Base-by-base conservation (phyloP, 805 yeast genomes). In the Schwanniomyces vanrijiae region DNA sequence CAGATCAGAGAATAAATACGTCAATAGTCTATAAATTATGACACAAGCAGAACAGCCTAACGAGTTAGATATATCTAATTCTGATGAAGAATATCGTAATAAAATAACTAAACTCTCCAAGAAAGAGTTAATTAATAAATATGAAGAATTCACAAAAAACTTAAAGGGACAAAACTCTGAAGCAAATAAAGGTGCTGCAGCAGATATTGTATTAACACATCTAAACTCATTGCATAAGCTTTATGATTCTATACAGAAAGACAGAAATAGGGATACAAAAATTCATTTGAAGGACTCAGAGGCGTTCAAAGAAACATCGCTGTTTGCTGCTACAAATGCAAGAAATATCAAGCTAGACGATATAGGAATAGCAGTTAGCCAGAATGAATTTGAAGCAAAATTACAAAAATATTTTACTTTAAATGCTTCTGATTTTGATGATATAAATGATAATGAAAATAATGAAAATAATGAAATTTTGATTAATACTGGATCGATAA, bases 241-340 rank as follows among this genome's bases (percentile, higher is more conserved):
- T 16, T 84, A 80, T 50, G 60, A 66, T 1, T 64, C 66, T 24
- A 71, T 78, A 2, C 72, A 70, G 28, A 64, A 61, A 5, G 65
- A 68, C 21, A 59, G 54, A n/a, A 60, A 60, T 31, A 55, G 58
- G 46, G 73, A 70, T 41, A 66, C 73, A 9, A 60, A 63, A 21
- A 59, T 71, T 46, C 73, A 68, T 37, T 56, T 69, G 47, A 61
- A 78, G 47, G 95, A 87, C 62, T 76, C 92, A 1, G 81, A 81
- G 46, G 82, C 86, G 4, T 71, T 87, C 54, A 69, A 73, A 25
- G 82, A 77, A 49, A 77, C 85, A 9, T 77, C 88, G 31, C 78
- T 77, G 47, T 75, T 84, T 55, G 84, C 89, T 10, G 82, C 84
- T 34, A 65, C 82, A 19, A 86, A 86, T 39, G 81, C 87, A 2